Evolutionary conservation across 352 stramenopile genomes (phyloP).

Genomic region (Blastocystis sp.): DNA sequence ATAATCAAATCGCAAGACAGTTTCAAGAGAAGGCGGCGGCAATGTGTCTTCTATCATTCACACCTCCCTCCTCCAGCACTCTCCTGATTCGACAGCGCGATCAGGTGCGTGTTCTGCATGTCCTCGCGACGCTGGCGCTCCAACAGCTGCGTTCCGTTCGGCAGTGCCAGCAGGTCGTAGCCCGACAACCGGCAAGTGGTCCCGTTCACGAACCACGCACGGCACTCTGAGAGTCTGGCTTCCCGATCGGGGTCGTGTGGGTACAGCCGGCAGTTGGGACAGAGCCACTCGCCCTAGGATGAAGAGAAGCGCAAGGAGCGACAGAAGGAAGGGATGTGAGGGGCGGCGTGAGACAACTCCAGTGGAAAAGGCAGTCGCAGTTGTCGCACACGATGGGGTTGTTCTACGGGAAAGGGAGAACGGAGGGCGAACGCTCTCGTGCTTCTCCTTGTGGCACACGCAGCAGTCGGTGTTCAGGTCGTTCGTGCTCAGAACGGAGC

Average conservation of each 20-base stretch:
- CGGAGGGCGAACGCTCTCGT: neutral
- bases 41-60: neutral
- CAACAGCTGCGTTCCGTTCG: constrained; percentile 23
- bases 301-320: neutral
- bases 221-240: neutral
- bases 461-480: constrained; percentile 44
- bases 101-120: constrained; percentile 15
- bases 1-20: constrained; percentile 4
- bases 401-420: neutral
- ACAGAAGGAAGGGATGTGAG: constrained; percentile 1
- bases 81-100: constrained; percentile 25
- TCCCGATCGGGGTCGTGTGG: constrained; percentile 23
- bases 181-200: neutral
- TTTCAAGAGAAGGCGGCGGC: neutral
- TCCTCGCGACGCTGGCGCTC: constrained; percentile 29
- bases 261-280: constrained; percentile 1
- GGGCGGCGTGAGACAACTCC: constrained; percentile 2
- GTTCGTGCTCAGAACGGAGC: neutral
- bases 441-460: constrained; percentile 10
- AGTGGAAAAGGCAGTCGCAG: constrained; percentile 42
- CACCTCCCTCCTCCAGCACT: neutral
- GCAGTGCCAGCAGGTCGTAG: constrained; percentile 33
- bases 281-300: constrained; percentile 31
- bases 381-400: constrained; percentile 26
- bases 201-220: constrained; percentile 16